Evolutionary conservation across 345 rosid species (phyloP).

Genomic region (Boechera retrofracta): DNA sequence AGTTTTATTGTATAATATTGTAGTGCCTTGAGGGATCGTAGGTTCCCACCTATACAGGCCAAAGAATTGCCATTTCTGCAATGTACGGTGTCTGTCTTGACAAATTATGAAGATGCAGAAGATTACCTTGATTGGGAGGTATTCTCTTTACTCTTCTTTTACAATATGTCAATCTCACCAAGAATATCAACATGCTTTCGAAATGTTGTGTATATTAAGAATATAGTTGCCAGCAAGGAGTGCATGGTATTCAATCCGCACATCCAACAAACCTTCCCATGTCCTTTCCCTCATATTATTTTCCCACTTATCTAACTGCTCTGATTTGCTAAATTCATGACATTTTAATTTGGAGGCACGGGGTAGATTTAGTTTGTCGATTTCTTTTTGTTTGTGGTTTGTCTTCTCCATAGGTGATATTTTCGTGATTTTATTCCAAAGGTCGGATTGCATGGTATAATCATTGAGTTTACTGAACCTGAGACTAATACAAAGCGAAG

Average conservation of each 20-base stretch:
- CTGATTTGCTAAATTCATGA: neutral
- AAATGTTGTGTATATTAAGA: neutral
- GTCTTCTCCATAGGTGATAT: neutral
- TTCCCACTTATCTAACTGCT: neutral
- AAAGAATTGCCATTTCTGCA: constrained; percentile 89
- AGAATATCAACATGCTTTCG: neutral
- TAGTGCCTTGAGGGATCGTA: constrained; percentile 97
- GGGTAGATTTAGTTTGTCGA: neutral
- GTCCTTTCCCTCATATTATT: neutral
- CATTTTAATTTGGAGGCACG: neutral
- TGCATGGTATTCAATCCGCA: neutral
- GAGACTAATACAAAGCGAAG: constrained; percentile 66
- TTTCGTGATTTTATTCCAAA: constrained; percentile 39
- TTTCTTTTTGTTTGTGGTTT: neutral
- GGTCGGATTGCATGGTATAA: constrained; percentile 94
- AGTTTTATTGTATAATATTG: constrained; percentile 26
- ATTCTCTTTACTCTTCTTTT: constrained; percentile 34
- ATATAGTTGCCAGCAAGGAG: neutral
- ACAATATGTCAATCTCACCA: neutral
- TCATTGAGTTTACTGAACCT: constrained; percentile 89
- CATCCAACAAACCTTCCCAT: neutral
- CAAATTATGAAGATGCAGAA: constrained; percentile 80
- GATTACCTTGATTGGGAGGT: constrained; percentile 99
- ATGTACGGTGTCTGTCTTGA: constrained; percentile 89
- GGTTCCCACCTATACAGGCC: constrained; percentile 93